phyloP scores from a whole-genome alignment of 768 basidiomycete genomes.

The Lactifluus pinguis region DNA sequence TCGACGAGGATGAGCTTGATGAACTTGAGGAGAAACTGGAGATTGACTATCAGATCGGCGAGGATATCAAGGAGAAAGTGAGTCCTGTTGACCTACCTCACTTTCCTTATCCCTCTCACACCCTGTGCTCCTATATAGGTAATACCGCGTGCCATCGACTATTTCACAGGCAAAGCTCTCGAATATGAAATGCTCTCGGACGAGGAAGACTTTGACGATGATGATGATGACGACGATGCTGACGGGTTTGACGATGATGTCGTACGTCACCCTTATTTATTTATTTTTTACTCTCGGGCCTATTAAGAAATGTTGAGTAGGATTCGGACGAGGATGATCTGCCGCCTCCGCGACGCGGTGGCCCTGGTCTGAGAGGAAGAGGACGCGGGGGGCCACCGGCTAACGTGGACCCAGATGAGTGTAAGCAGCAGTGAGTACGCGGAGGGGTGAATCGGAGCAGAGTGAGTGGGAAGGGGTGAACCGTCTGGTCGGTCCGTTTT shows the following conservation, averaged over 20 bases:
- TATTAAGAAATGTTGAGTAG: conserved; percentile 27
- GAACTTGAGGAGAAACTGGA: conserved; percentile 91
- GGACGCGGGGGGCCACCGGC: conserved; percentile 32
- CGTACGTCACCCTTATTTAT: conserved; percentile 28
- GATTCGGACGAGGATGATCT: conserved; percentile 65
- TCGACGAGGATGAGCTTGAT: conserved; percentile 78
- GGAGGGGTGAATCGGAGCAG: background rate
- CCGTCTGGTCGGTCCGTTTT: background rate
- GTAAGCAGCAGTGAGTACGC: conserved; percentile 72
- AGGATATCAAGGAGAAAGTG: conserved; percentile 95
- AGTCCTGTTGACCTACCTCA: conserved; percentile 16
- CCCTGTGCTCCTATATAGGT: conserved; percentile 39
- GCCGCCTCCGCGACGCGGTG: conserved; percentile 43
- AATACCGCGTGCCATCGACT: conserved; percentile 92
- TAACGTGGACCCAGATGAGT: conserved; percentile 72
- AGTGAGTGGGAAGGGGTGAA: background rate
- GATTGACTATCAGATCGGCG: conserved; percentile 95
- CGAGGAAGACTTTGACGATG: conserved; percentile 39
- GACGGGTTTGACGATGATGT: conserved; percentile 54
- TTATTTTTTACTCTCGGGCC: conserved; percentile 6
- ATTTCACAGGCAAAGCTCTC: conserved; percentile 94
- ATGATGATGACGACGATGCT: conserved; percentile 51
- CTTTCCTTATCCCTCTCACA: background rate
- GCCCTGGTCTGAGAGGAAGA: conserved; percentile 33
- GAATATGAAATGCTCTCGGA: conserved; percentile 54